Conservation (phyloP, 164 flowering plant species). For the Cinnamomum micranthum region DNA sequence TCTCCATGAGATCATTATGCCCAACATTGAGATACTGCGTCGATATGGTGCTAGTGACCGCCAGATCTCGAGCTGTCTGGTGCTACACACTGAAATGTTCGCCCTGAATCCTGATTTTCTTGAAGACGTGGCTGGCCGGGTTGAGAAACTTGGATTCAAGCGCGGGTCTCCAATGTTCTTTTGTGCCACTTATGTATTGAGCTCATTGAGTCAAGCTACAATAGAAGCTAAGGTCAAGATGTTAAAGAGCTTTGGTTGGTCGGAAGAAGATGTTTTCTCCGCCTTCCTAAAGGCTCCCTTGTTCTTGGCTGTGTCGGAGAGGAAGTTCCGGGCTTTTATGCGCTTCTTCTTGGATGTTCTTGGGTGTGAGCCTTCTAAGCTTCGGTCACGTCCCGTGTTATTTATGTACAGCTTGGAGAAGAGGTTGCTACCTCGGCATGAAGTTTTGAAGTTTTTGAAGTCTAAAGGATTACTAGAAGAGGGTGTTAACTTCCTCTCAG, state of each 20-base stretch:
- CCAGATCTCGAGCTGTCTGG: neutral
- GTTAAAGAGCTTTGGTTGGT: neutral
- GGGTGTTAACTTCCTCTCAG: too few relatives aligned
- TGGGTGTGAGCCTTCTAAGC: too few relatives aligned
- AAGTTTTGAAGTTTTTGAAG: too few relatives aligned
- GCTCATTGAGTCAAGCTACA: neutral
- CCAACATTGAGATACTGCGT: slow-evolving; percentile 5
- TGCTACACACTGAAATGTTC: neutral
- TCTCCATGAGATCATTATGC: neutral
- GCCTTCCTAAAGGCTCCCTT: too few relatives aligned
- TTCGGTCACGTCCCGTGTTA: too few relatives aligned
- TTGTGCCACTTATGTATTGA: slow-evolving; percentile 1
- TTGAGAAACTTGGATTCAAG: slow-evolving; percentile 9
- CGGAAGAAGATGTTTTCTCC: too few relatives aligned
- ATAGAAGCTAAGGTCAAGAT: slow-evolving; percentile 7
- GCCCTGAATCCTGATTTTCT: neutral
- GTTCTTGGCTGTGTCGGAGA: too few relatives aligned
- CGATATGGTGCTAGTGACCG: slow-evolving; percentile 3
- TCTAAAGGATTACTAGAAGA: too few relatives aligned
- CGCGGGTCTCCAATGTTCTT: slow-evolving; percentile 5
- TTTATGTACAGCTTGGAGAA: too few relatives aligned
- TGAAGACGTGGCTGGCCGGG: neutral
- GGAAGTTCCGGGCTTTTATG: neutral
- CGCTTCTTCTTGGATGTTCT: neutral
- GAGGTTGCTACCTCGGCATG: too few relatives aligned